These are phyloP conservation scores for Cryomyces minteri DNA, from an alignment of 495 filamentous ascomycete genomes.

Conservation along the genomic window DNA sequence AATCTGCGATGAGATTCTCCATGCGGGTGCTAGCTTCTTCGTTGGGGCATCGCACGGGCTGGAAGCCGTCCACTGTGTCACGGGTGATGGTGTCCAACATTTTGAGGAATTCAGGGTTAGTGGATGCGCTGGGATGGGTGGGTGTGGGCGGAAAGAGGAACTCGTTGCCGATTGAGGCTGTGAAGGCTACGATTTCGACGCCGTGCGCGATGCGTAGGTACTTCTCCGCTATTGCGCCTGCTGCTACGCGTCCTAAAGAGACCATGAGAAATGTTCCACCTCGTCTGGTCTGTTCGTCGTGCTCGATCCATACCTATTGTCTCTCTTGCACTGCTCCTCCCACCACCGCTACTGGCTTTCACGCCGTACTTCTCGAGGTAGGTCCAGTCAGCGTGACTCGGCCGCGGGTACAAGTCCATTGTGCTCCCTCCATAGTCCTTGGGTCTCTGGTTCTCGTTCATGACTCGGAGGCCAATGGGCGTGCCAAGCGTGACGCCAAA, in stretches of 20 bases:
- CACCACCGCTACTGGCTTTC: conserved; percentile 83
- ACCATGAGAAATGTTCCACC: neutral
- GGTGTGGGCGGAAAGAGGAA: conserved; percentile 70
- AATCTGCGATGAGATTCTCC: conserved; percentile 63
- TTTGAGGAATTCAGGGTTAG: conserved; percentile 69
- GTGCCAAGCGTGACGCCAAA: conserved; percentile 84
- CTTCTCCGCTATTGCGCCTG: conserved; percentile 91
- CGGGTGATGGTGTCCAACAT: conserved; percentile 60
- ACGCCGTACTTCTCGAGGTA: conserved; percentile 96
- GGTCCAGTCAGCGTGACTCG: conserved; percentile 91
- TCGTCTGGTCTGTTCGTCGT: conserved; percentile 3
- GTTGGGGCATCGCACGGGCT: conserved; percentile 77
- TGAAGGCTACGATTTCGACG: conserved; percentile 83
- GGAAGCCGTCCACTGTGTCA: conserved; percentile 59
- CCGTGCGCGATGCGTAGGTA: conserved; percentile 65
- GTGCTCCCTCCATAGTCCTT: conserved; percentile 85
- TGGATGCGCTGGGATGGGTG: conserved; percentile 49
- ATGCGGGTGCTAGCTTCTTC: conserved; percentile 44
- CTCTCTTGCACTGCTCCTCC: conserved; percentile 80
- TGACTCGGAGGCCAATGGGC: conserved; percentile 73
- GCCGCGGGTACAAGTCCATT: conserved; percentile 82
- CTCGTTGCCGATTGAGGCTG: conserved; percentile 65
- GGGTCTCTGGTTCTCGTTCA: conserved; percentile 85
- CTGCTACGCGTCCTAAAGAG: conserved; percentile 56
- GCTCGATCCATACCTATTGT: conserved; percentile 47